These are phyloP conservation scores for Neocatenulostroma microsporum DNA, from an alignment of 2,329 filamentous ascomycete species.

Conservation along the genomic window DNA sequence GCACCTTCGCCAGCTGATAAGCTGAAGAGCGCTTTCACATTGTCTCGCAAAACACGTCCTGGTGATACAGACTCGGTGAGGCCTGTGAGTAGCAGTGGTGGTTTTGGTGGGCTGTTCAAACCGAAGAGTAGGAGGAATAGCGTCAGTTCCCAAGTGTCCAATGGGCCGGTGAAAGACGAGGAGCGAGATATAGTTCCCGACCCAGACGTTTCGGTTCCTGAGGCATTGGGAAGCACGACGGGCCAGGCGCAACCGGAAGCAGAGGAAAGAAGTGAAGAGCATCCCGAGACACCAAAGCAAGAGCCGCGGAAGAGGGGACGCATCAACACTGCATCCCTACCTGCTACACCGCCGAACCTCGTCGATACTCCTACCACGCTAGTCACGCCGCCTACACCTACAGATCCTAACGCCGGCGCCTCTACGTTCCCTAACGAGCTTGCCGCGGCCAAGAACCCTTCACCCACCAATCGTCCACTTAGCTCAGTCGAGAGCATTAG, in stretches of 20 bases:
- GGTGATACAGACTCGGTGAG: constrained; percentile 32
- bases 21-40: constrained; percentile 62
- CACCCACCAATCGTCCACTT: constrained; percentile 14
- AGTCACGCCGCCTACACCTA: constrained; percentile 58
- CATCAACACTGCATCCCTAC: constrained; percentile 32
- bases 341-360: constrained; percentile 37
- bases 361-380: constrained; percentile 47
- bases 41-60: constrained; percentile 41
- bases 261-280: constrained; percentile 10
- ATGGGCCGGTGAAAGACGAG: constrained; percentile 3
- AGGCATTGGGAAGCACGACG: no score
- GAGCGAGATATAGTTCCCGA: constrained; percentile 1
- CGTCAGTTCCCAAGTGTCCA: constrained; percentile 16
- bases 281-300: constrained; percentile 19
- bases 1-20: constrained; percentile 63
- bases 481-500: constrained; percentile 26
- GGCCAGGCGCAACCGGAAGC: neutral
- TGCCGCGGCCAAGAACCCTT: constrained; percentile 20
- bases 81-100: constrained; percentile 35
- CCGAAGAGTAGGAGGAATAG: constrained; percentile 30
- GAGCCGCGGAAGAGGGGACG: constrained; percentile 10
- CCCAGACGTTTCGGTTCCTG: constrained; percentile 5
- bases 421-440: constrained; percentile 13
- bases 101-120: constrained; percentile 38
- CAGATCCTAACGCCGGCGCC: constrained; percentile 29